Percentiles rank a stretch among this genome's conserved stretches.
Evolutionary conservation across 1,284 basidiomycete species (phyloP).

Genomic region (Ganoderma sinense): DNA sequence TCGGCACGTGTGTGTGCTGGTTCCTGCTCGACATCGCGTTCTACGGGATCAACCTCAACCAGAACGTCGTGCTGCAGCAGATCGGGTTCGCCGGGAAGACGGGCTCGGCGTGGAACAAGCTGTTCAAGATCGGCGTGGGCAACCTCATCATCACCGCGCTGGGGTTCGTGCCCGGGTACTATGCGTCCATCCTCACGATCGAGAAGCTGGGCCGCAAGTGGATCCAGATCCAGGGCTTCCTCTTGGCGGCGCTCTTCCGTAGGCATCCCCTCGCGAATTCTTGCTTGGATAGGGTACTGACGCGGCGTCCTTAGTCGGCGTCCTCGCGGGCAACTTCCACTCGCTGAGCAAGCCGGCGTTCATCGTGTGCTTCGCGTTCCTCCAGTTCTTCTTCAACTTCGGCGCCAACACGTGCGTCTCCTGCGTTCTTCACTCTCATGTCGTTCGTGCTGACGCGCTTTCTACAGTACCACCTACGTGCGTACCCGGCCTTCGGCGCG

Average conservation of each 20-base stretch:
- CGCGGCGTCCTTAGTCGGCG: constrained; percentile 51
- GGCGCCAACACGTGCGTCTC: constrained; percentile 83
- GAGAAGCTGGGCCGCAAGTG: constrained; percentile 77
- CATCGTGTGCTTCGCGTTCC: constrained; percentile 75
- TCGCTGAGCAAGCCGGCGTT: constrained; percentile 67
- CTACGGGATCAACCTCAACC: constrained; percentile 84
- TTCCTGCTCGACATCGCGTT: constrained; percentile 69
- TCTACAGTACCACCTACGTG: constrained; percentile 60
- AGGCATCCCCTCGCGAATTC: constrained; percentile 35
- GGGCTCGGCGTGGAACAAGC: constrained; percentile 66
- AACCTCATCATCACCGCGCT: constrained; percentile 75
- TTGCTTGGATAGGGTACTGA: not conserved
- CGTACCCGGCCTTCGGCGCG: constrained; percentile 29
- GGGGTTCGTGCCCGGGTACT: constrained; percentile 83
- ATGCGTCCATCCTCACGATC: constrained; percentile 71
- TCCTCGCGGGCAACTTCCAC: constrained; percentile 74
- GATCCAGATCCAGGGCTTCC: constrained; percentile 84
- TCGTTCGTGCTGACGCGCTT: not conserved
- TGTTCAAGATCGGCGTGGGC: constrained; percentile 73
- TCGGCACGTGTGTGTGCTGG: constrained; percentile 63
- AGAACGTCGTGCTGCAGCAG: constrained; percentile 74
- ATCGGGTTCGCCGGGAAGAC: constrained; percentile 68
- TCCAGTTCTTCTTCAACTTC: constrained; percentile 82
- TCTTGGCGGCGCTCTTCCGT: constrained; percentile 74
- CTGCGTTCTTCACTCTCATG: not conserved